A percentile compares a stretch with the other conserved stretches of the same genome.
These are phyloP conservation scores for Penicillium thymicola DNA, from an alignment of 2,329 filamentous ascomycete genomes.

Conservation along the genomic window DNA sequence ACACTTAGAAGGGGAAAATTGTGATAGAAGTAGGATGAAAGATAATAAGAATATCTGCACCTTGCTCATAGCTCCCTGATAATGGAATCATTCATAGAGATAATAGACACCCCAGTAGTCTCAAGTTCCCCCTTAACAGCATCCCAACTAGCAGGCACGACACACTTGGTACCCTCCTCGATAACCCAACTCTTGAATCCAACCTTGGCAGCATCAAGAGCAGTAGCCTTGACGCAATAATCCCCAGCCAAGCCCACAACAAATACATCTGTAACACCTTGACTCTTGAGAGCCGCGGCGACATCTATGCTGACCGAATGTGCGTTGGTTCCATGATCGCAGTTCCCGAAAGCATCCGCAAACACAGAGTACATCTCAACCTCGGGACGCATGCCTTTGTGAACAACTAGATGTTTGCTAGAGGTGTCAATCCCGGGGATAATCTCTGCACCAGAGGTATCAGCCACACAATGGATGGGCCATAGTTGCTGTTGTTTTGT, in stretches of 20 bases:
- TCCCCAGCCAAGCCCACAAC: constrained; percentile 83
- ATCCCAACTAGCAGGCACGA: constrained; percentile 62
- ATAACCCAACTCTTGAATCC: constrained; percentile 77
- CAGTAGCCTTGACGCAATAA: constrained; percentile 82
- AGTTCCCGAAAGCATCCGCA: constrained; percentile 67
- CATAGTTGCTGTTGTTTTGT: constrained; percentile 70
- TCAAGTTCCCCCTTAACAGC: constrained; percentile 54
- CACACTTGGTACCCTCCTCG: constrained; percentile 72
- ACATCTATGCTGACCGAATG: constrained; percentile 57
- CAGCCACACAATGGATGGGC: constrained; percentile 85
- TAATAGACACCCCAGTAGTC: constrained; percentile 59
- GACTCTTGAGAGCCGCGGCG: constrained; percentile 53
- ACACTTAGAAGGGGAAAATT: background rate
- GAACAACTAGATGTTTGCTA: constrained; percentile 63
- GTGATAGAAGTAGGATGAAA: background rate
- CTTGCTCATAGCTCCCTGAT: constrained; percentile 47
- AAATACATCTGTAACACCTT: constrained; percentile 71
- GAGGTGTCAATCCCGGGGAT: constrained; percentile 65
- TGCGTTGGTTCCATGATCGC: constrained; percentile 31
- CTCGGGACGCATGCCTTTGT: constrained; percentile 70
- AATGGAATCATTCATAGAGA: constrained; percentile 57
- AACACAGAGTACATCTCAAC: constrained; percentile 97
- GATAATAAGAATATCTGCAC: background rate
- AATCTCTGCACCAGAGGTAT: constrained; percentile 67
- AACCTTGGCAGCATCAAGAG: constrained; percentile 69